phyloP scores from a whole-genome alignment of 2,329 filamentous ascomycete genomes.

The Ceratocystis albifundus region DNA sequence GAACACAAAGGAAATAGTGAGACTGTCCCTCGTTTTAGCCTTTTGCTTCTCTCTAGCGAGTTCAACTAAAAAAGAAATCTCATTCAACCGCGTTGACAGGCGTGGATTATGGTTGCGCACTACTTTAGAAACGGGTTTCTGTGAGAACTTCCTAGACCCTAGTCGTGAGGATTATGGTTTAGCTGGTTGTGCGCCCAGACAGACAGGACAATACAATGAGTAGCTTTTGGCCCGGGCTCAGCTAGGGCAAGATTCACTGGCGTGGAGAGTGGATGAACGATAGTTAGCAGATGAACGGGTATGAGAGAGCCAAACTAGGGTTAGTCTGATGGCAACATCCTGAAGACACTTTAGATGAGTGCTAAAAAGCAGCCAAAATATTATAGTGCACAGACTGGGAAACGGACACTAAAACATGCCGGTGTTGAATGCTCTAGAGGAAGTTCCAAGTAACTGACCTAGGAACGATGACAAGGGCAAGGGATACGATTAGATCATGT shows the following conservation, averaged over 20 bases:
- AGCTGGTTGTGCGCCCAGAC: not conserved
- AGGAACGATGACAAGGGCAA: not conserved
- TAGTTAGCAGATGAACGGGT: not conserved
- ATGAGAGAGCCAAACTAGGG: not conserved
- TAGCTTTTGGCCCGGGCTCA: not conserved
- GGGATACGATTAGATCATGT: no score
- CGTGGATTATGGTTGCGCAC: not conserved
- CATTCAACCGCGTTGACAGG: not conserved
- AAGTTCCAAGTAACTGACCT: not conserved
- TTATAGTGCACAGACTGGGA: constrained; percentile 5
- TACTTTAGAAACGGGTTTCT: not conserved
- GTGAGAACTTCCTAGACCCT: not conserved
- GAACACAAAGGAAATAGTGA: not conserved
- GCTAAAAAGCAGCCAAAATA: not conserved
- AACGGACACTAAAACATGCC: not conserved
- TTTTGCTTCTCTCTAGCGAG: constrained; percentile 2
- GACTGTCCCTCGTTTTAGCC: not conserved
- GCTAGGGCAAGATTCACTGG: not conserved
- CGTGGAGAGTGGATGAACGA: not conserved
- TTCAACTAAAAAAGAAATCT: not conserved
- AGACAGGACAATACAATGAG: not conserved
- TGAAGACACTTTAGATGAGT: not conserved
- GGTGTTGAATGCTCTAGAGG: not conserved
- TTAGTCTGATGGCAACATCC: not conserved
- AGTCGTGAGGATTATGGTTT: not conserved